Conservation (phyloP, 2,329 filamentous ascomycete species). For the Pseudopithomyces maydicus region DNA sequence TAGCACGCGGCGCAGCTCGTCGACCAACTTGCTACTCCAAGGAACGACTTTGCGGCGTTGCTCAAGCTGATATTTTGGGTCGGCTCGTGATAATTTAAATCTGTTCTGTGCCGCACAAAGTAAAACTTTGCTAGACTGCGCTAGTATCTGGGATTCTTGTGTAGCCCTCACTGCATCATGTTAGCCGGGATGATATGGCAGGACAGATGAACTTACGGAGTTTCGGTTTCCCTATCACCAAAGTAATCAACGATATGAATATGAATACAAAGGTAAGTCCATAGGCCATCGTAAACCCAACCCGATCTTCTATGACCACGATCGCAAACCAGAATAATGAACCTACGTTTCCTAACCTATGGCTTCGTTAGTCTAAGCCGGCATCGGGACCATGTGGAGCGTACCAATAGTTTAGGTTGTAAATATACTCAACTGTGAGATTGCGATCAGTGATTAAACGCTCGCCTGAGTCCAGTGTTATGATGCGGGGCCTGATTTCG, state of each 20-base stretch:
- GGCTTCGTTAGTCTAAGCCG: neutral
- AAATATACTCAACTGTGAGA: constrained; percentile 46
- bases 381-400: neutral
- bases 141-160: constrained; percentile 28
- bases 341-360: constrained; percentile 62
- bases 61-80: constrained; percentile 31
- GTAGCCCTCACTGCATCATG: constrained; percentile 17
- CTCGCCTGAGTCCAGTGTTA: constrained; percentile 33
- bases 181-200: constrained; percentile 2
- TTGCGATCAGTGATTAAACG: constrained; percentile 39
- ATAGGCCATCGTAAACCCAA: constrained; percentile 71
- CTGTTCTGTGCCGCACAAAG: constrained; percentile 31
- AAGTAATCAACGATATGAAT: constrained; percentile 62
- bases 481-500: constrained; percentile 23
- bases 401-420: constrained; percentile 48
- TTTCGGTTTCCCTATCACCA: constrained; percentile 44
- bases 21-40: constrained; percentile 33
- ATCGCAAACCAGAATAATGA: constrained; percentile 67
- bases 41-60: constrained; percentile 24
- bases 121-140: constrained; percentile 31
- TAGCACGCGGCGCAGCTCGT: constrained; percentile 35
- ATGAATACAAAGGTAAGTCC: constrained; percentile 68
- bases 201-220: constrained; percentile 13
- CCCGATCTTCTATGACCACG: constrained; percentile 68
- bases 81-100: constrained; percentile 31